phyloP scores from a whole-genome alignment of 768 basidiomycete genomes.

The Lyophyllum shimeji region DNA sequence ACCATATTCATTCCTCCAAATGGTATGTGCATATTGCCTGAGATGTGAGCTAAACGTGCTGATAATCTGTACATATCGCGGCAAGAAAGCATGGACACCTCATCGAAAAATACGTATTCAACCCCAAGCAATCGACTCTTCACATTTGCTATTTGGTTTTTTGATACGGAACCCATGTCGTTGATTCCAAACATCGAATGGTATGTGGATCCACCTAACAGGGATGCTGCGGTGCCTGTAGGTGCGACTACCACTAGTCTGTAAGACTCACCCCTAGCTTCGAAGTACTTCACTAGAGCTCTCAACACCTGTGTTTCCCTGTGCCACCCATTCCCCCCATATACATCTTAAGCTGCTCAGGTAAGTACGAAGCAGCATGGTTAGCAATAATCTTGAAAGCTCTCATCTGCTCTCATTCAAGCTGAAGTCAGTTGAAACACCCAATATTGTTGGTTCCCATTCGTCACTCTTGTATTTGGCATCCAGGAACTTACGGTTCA shows the following conservation, averaged over 20 bases:
- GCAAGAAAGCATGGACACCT: conserved; percentile 42
- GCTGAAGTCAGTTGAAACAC: not conserved
- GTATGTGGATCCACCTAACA: conserved; percentile 21
- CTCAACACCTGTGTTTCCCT: conserved; percentile 15
- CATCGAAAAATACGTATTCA: conserved; percentile 41
- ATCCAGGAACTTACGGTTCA: not conserved
- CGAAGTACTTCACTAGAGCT: conserved; percentile 15
- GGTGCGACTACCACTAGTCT: conserved; percentile 12
- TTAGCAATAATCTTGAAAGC: conserved; percentile 4
- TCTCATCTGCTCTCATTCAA: not conserved
- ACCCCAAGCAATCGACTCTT: conserved; percentile 24
- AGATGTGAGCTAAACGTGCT: conserved; percentile 19
- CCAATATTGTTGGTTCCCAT: not conserved
- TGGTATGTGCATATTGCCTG: conserved; percentile 15
- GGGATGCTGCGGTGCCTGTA: conserved; percentile 23
- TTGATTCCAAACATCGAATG: conserved; percentile 8
- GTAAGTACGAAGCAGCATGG: not conserved
- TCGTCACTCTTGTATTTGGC: not conserved
- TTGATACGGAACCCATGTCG: not conserved
- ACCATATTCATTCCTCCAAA: conserved; percentile 39
- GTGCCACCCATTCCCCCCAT: conserved; percentile 21
- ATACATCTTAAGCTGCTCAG: conserved; percentile 11
- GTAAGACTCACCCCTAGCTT: not conserved
- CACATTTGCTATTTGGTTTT: not conserved
- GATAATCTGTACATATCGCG: conserved; percentile 29